Base-by-base conservation (phyloP, 2,329 filamentous ascomycete genomes). In the Beauveria sp. region DNA sequence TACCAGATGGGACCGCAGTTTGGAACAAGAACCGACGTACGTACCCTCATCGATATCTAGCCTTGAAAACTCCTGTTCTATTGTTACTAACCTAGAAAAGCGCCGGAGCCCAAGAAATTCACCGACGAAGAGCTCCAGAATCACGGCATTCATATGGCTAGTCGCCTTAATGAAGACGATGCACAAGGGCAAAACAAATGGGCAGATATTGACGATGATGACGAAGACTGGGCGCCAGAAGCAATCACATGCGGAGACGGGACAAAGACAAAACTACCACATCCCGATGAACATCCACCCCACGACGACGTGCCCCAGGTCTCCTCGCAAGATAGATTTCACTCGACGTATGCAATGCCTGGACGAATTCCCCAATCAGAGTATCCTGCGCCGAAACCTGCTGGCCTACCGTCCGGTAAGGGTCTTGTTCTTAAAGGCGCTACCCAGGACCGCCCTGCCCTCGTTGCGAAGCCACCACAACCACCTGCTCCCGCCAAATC, bases 11-110 rank as follows among this genome's bases (percentile, higher is more conserved):
- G 34, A 89, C 79, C 72, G 88, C 83, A 58, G 90, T 96, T 46
- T 96, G 91, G 91, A 96, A 94, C 76, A 92, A 92, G 75, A 96
- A 94, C 72, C 82, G 87, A 78, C 89, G 90, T 88, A 83, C 71
- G 87, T 77, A 40, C 8, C 16, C 37, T 2, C 3, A 22, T 3
- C 30, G 9, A 16, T 9, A 28, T 6, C 5, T 3, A 22, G 7
- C 6, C 9, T 22, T 18, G 5, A 50, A 28, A 16, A 2, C 5
- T 16, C 6, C 6, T 12, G 10, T 16, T 43, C 57, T 30, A 46
- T 37, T 53, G 56, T 64, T 63, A 65, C 70, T 73, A 67, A 71
- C 67, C 16, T 22, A 18, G 44, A 58, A 7, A 82, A 58, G 81
- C 82, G 7, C 85, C 88, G 7, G 89, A 91, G 63, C 86, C 88